Conservation (phyloP, 495 filamentous ascomycete species). For the Rostrohypoxylon terebratum region DNA sequence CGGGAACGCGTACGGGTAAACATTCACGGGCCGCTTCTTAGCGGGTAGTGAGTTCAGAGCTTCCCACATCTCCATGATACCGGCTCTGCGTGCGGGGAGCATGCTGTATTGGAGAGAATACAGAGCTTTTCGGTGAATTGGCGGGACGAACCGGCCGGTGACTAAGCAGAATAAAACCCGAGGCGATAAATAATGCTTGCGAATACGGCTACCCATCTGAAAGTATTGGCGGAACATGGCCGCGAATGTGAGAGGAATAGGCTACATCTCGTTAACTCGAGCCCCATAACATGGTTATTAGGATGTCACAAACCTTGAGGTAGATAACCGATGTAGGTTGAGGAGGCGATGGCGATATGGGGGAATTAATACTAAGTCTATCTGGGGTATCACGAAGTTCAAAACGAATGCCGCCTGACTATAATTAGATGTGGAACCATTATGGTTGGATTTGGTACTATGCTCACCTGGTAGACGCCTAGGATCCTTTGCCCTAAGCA, state of each 20-base stretch:
- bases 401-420: slow-evolving; percentile 84
- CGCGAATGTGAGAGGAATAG: slow-evolving; percentile 87
- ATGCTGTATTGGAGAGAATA: slow-evolving; percentile 99
- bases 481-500: slow-evolving; percentile 96
- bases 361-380: slow-evolving; percentile 55
- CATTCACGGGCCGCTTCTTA: slow-evolving; percentile 47
- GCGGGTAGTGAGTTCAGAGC: slow-evolving; percentile 66
- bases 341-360: slow-evolving; percentile 33
- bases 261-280: slow-evolving; percentile 61
- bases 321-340: slow-evolving; percentile 79
- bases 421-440: slow-evolving; percentile 21
- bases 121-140: slow-evolving; percentile 91
- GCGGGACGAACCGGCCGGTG: slow-evolving; percentile 89
- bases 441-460: background rate
- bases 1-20: slow-evolving; percentile 34
- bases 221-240: slow-evolving; percentile 98
- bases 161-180: slow-evolving; percentile 86
- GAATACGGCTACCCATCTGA: slow-evolving; percentile 89
- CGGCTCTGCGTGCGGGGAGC: slow-evolving; percentile 84
- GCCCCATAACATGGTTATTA: background rate
- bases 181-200: slow-evolving; percentile 93
- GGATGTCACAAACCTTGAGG: slow-evolving; percentile 70
- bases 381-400: slow-evolving; percentile 81
- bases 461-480: slow-evolving; percentile 81
- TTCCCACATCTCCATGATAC: slow-evolving; percentile 87